Evolutionary conservation across 202 grass and related monocot species (phyloP).

Genomic region (Cymbopogon flexuosus): DNA sequence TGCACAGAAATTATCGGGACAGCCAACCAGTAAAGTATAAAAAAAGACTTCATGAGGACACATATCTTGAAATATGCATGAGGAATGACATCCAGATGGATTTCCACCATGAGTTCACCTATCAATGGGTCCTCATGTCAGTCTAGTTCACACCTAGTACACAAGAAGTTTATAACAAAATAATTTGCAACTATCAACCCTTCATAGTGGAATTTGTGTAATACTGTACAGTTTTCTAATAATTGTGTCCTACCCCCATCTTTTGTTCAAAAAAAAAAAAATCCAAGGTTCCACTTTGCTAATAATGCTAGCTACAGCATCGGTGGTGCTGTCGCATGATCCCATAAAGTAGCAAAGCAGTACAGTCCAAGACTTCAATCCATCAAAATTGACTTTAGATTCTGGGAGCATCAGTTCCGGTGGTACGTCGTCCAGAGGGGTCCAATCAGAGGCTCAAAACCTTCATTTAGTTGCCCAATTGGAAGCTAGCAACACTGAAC

Average conservation of each 20-base stretch:
- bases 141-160: background rate
- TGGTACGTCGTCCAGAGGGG: constrained; percentile 34
- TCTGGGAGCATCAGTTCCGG: constrained; percentile 38
- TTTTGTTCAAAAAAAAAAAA: background rate
- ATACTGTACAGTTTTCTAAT: background rate
- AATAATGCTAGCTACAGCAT: constrained; percentile 22
- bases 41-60: background rate
- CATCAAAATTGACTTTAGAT: constrained; percentile 23
- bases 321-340: constrained; percentile 12
- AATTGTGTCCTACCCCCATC: background rate
- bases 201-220: background rate
- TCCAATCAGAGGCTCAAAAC: constrained; percentile 38
- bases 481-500: constrained; percentile 10
- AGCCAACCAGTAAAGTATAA: background rate
- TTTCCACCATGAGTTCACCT: background rate
- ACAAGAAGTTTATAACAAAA: background rate
- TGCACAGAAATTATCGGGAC: background rate
- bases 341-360: constrained; percentile 29
- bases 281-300: background rate
- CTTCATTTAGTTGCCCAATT: background rate
- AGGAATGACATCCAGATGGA: background rate
- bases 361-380: constrained; percentile 25
- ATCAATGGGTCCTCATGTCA: background rate
- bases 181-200: background rate
- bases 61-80: background rate